Evolutionary conservation across 768 basidiomycete species (phyloP), one percentile per base, ranked within the genome.

Genomic region (Gloeostereum incarnatum): DNA sequence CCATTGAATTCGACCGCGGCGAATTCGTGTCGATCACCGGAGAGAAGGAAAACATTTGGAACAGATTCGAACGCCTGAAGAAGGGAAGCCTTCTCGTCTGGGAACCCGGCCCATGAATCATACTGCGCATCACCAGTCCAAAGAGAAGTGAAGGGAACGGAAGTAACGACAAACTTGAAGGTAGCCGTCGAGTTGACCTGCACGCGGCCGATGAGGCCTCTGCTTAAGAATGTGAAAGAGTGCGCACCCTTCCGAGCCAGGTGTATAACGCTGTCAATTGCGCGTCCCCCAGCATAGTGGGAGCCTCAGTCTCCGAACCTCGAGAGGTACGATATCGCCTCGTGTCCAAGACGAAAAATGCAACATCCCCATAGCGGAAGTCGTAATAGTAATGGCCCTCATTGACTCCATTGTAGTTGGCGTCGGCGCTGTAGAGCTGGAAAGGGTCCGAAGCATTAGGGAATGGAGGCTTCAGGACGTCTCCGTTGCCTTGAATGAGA

Each of bases 271-370:
- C 74, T 1, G 67, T 56, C 20, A 84, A 61, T 51, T 88, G 85
- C 22, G 54, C 49, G 25, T 73, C 70, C 16, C 86, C 85, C 10
- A 89, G 69, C 79, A 88, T 85, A 1, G 78, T 81, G 21, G 66
- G 62, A 17, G 56, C 54, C 0, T 53, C 54, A n/a, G 50, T 49
- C 10, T 64, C 55, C n/a, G n/a, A n/a, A n/a, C n/a, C n/a, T n/a
- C n/a, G n/a, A 32, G 60, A 51, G 3, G 69, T 68, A 16, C 81
- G 69, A 50, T 81, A 70, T 5, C 69, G 63, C 13, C 81, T 65
- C 1, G 80, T 82, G 57, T 87, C 84, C 61, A 80, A 60, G n/a
- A 86, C 80, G 59, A 86, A 88, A 55, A 81, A 86, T 0, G 81
- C 78, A 6, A 65, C 62, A 48, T 88, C 83, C 0, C 75, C 81